Percentiles rank a stretch among this genome's conserved stretches.
Evolutionary conservation across 1,284 basidiomycete genomes (phyloP).

Genomic region (Ganoderma meredithae): DNA sequence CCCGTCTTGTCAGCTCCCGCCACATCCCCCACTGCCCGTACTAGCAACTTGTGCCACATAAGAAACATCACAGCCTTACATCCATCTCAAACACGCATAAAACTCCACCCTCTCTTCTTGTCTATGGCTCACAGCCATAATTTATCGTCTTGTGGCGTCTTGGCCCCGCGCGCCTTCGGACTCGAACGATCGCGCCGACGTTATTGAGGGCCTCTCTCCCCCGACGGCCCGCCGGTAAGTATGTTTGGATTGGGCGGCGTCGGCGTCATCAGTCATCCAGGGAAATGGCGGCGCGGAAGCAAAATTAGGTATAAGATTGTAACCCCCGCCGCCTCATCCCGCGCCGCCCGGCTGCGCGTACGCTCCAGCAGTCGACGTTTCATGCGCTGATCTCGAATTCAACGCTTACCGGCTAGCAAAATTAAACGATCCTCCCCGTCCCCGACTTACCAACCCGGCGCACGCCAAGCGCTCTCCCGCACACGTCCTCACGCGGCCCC

Average conservation of each 20-base stretch:
- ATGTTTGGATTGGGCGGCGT: neutral
- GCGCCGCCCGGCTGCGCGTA: neutral
- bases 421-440: neutral
- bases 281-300: neutral
- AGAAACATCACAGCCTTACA: slow-evolving; percentile 1
- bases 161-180: neutral
- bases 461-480: neutral
- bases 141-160: neutral
- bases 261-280: neutral
- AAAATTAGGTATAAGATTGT: neutral
- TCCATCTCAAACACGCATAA: neutral
- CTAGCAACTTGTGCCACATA: neutral
- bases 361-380: neutral
- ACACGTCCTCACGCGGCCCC: neutral
- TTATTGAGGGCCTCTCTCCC: neutral
- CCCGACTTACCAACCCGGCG: neutral
- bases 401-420: neutral
- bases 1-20: slow-evolving; percentile 6
- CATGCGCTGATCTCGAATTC: slow-evolving; percentile 5
- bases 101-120: neutral
- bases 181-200: neutral
- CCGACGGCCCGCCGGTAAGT: neutral
- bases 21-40: neutral
- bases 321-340: neutral
- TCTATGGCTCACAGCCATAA: neutral